A percentile compares a stretch with the other conserved stretches of the same genome.
Evolutionary conservation across 1,284 basidiomycete species (phyloP).

Genomic region (Ceratobasidium sp.): DNA sequence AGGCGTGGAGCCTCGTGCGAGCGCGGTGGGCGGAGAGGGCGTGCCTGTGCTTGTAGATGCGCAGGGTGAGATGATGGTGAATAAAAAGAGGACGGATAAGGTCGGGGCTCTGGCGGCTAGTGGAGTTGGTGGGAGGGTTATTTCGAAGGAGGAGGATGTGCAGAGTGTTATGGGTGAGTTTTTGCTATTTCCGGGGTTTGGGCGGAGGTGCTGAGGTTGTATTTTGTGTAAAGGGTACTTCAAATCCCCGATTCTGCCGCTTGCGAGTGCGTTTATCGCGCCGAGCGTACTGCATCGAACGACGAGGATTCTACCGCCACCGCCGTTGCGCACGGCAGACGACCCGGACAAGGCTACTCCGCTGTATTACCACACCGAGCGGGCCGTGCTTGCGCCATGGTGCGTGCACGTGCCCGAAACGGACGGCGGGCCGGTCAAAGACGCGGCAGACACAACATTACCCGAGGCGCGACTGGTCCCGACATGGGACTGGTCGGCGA

Average conservation of each 20-base stretch:
- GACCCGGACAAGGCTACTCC: slow-evolving; percentile 25
- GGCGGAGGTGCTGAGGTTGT: not conserved
- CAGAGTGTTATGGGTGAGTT: slow-evolving; percentile 39
- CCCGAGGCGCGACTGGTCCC: slow-evolving; percentile 37
- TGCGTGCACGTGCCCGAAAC: slow-evolving; percentile 40
- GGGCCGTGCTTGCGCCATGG: slow-evolving; percentile 28
- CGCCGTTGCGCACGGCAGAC: slow-evolving; percentile 20
- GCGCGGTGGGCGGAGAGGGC: slow-evolving; percentile 16
- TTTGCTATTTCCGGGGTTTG: not conserved
- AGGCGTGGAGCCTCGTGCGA: slow-evolving; percentile 22
- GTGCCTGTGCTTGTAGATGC: slow-evolving; percentile 36
- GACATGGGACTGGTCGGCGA: slow-evolving; percentile 37
- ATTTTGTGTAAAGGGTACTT: slow-evolving; percentile 21
- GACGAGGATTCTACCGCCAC: slow-evolving; percentile 36
- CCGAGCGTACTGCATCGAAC: slow-evolving; percentile 32
- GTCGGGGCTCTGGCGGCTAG: slow-evolving; percentile 5
- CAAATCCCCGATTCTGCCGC: slow-evolving; percentile 33
- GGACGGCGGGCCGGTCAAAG: slow-evolving; percentile 29
- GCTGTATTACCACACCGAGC: slow-evolving; percentile 35
- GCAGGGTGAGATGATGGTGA: slow-evolving; percentile 27
- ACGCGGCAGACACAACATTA: not conserved
- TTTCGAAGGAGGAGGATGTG: slow-evolving; percentile 36
- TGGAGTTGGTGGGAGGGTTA: slow-evolving; percentile 28
- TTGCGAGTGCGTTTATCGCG: slow-evolving; percentile 28
- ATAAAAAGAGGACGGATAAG: slow-evolving; percentile 27